phyloP scores from a whole-genome alignment of 768 basidiomycete genomes.

The Saitozyma podzolica region DNA sequence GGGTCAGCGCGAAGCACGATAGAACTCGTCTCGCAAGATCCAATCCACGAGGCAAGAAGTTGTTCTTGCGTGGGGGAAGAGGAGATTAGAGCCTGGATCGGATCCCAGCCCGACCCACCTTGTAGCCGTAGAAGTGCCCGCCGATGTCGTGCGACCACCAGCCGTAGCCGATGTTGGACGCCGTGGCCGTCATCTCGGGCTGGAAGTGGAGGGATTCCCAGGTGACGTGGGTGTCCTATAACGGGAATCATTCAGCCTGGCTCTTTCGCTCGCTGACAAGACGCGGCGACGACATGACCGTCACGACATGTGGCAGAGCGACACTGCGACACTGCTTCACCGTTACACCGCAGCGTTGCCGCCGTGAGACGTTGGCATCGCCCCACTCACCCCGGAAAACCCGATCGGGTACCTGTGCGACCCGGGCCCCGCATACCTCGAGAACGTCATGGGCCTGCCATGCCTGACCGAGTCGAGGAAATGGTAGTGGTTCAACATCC shows the following conservation, averaged over 20 bases:
- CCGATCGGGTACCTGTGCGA: slow-evolving; percentile 33
- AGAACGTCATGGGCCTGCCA: slow-evolving; percentile 24
- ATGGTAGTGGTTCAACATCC: slow-evolving; percentile 36
- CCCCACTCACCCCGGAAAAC: slow-evolving; percentile 25
- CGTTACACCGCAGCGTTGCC: not conserved
- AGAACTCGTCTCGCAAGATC: too few relatives aligned
- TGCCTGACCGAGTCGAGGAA: slow-evolving; percentile 26
- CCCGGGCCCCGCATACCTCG: slow-evolving; percentile 30
- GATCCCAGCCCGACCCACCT: slow-evolving; percentile 21
- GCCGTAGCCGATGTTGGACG: slow-evolving; percentile 31
- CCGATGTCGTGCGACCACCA: slow-evolving; percentile 37
- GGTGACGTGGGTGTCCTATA: slow-evolving; percentile 26
- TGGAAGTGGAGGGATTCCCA: slow-evolving; percentile 36
- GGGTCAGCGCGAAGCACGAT: too few relatives aligned
- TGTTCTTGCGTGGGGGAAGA: too few relatives aligned
- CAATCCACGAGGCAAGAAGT: too few relatives aligned
- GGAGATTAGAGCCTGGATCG: too few relatives aligned
- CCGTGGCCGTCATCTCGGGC: slow-evolving; percentile 34
- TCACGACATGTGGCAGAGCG: too few relatives aligned
- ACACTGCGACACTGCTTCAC: too few relatives aligned
- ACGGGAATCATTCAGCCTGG: not conserved
- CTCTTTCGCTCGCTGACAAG: not conserved
- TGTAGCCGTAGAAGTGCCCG: slow-evolving; percentile 22
- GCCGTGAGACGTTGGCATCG: not conserved
- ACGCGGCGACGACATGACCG: not conserved